Evolutionary conservation across 1,139 yeast genomes (phyloP).

Genomic region (Spathaspora sp.): DNA sequence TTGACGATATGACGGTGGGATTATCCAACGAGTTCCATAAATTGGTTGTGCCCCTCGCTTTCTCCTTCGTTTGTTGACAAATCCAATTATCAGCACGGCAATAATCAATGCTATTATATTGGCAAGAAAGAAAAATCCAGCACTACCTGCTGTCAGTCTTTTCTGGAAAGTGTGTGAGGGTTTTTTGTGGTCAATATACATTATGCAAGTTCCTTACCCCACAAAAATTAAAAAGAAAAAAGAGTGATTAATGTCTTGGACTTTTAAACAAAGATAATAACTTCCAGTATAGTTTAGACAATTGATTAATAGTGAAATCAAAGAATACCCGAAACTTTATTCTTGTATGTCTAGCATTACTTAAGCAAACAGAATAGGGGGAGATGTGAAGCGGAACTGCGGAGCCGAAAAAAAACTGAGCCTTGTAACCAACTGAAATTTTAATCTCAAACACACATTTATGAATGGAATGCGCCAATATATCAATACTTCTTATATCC

Average conservation of each 20-base stretch:
- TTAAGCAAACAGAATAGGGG: too few relatives aligned
- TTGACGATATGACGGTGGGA: conserved; percentile 79
- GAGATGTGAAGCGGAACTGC: too few relatives aligned
- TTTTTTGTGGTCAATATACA: not conserved
- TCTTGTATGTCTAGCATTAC: too few relatives aligned
- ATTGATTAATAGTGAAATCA: too few relatives aligned
- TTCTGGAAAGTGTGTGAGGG: conserved; percentile 1
- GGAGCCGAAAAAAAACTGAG: too few relatives aligned
- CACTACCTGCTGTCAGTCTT: conserved; percentile 20
- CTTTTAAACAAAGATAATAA: not conserved
- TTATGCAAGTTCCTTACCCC: not conserved
- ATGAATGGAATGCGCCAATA: too few relatives aligned
- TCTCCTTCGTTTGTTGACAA: conserved; percentile 59
- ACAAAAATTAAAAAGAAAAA: not conserved
- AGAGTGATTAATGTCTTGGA: not conserved
- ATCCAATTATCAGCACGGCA: conserved; percentile 45
- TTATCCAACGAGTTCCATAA: conserved; percentile 83
- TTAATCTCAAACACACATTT: too few relatives aligned
- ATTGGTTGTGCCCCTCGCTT: conserved; percentile 65
- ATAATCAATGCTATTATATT: conserved; percentile 44
- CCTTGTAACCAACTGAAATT: too few relatives aligned
- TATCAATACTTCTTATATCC: too few relatives aligned
- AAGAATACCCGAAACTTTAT: too few relatives aligned
- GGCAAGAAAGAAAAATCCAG: conserved; percentile 57
- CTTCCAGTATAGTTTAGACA: not conserved